phyloP scores from a whole-genome alignment of 2,329 filamentous ascomycete species.

The Nigrograna mackinnonii region DNA sequence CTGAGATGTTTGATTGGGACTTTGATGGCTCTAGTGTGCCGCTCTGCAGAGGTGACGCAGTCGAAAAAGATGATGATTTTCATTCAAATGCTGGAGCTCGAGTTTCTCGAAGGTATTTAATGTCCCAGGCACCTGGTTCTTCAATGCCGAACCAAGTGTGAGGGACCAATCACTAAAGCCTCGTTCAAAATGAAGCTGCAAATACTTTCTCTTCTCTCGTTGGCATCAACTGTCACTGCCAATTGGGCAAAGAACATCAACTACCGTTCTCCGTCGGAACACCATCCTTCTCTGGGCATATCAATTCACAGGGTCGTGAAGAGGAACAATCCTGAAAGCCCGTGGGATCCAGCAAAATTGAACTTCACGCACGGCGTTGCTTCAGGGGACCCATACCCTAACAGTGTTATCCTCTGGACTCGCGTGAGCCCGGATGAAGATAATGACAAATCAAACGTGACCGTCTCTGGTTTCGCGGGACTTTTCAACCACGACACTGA shows the following conservation, averaged over 20 bases:
- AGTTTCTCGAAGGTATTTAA: too few species aligned
- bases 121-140: too few species aligned
- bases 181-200: conserved; percentile 9
- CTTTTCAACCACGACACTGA: conserved; percentile 59
- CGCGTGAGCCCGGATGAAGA: conserved; percentile 41
- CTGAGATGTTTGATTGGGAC: too few species aligned
- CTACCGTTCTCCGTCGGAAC: conserved; percentile 65
- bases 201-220: conserved; percentile 1
- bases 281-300: conserved; percentile 65
- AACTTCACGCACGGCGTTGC: conserved; percentile 52
- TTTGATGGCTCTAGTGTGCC: too few species aligned
- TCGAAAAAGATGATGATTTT: too few species aligned
- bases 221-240: conserved; percentile 1
- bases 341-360: conserved; percentile 14
- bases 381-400: conserved; percentile 50
- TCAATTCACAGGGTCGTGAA: conserved; percentile 62
- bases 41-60: too few species aligned
- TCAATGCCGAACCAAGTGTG: too few species aligned
- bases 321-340: conserved; percentile 37
- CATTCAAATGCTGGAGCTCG: too few species aligned
- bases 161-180: too few species aligned
- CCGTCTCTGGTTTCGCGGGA: conserved; percentile 60
- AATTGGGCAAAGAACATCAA: conserved; percentile 56
- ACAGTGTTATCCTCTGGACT: conserved; percentile 40
- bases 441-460: conserved; percentile 47